Evolutionary conservation across 441 rosid species (phyloP), one percentile per base, ranked within the genome.

Genomic region (Flueggea neowawraea): DNA sequence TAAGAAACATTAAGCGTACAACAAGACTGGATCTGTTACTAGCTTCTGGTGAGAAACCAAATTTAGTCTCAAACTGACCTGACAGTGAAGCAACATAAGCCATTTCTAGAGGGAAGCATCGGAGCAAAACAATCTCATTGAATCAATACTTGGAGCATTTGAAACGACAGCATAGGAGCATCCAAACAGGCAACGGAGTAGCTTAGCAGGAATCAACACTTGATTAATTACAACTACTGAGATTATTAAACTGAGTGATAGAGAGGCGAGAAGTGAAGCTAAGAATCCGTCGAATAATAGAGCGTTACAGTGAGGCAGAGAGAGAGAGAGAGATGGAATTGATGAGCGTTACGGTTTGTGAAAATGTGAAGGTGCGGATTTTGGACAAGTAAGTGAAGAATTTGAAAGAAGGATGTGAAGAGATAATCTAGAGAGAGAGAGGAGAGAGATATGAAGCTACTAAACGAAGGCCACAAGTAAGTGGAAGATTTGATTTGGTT

Each of bases 1-100:
- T n/a, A n/a, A n/a, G n/a, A n/a, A n/a, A n/a, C n/a, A n/a, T n/a
- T n/a, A n/a, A n/a, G n/a, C n/a, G n/a, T n/a, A n/a, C n/a, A n/a
- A n/a, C n/a, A n/a, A n/a, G n/a, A n/a, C n/a, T n/a, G n/a, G n/a
- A n/a, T n/a, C n/a, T n/a, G n/a, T n/a, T n/a, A n/a, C n/a, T n/a
- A n/a, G n/a, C n/a, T 16, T 33, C 39, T 3, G n/a, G 6, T 3
- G 39, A 33, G 39, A 33, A 33, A 33, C 39, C 4, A 33, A 33
- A 33, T 33, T 33, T 33, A 33, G 4, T 3, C 15, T 43, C 51
- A 16, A 33, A 58, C 76, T 62, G 16, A 93, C 97, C 96, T 58
- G 96, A 83, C 82, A 87, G 69, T 43, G 97, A 84, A 82, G 85
- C 82, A 75, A 83, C 84, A 74, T 81, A 86, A 64, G 87, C 84